Conservation (phyloP, 2,329 filamentous ascomycete species). For the Epicoccum nigrum region DNA sequence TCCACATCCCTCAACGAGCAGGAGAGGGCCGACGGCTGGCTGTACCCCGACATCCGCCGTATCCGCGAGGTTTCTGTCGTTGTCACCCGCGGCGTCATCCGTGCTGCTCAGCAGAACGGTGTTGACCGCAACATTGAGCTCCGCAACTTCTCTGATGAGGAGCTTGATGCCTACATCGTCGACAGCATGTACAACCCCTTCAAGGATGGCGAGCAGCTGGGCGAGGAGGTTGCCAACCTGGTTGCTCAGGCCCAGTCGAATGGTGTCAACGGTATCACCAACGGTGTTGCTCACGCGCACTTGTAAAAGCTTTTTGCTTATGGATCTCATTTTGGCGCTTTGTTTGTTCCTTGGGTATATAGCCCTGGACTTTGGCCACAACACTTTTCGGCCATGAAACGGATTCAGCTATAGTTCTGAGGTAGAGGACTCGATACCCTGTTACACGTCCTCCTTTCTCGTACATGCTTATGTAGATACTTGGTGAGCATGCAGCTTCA, state of each 20-base stretch:
- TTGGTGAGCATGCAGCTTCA: constrained; percentile 1
- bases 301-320: constrained; percentile 33
- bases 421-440: constrained; percentile 36
- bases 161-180: constrained; percentile 71
- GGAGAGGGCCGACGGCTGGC: constrained; percentile 80
- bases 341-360: constrained; percentile 20
- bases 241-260: constrained; percentile 33
- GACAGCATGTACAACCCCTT: constrained; percentile 60
- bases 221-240: constrained; percentile 46
- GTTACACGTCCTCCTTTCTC: constrained; percentile 26
- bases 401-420: constrained; percentile 26
- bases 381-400: constrained; percentile 25
- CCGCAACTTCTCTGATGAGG: constrained; percentile 68
- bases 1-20: constrained; percentile 78
- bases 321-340: constrained; percentile 23
- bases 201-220: constrained; percentile 51
- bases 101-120: constrained; percentile 81
- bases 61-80: constrained; percentile 88
- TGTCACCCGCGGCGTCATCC: constrained; percentile 91
- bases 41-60: constrained; percentile 90
- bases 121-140: constrained; percentile 63
- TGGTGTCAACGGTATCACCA: constrained; percentile 34
- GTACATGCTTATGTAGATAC: constrained; percentile 19
- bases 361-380: constrained; percentile 14
- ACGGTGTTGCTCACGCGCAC: constrained; percentile 43